These are phyloP conservation scores for Pseudocercospora musae DNA, from an alignment of 2,329 filamentous ascomycete genomes.

Conservation along the genomic window DNA sequence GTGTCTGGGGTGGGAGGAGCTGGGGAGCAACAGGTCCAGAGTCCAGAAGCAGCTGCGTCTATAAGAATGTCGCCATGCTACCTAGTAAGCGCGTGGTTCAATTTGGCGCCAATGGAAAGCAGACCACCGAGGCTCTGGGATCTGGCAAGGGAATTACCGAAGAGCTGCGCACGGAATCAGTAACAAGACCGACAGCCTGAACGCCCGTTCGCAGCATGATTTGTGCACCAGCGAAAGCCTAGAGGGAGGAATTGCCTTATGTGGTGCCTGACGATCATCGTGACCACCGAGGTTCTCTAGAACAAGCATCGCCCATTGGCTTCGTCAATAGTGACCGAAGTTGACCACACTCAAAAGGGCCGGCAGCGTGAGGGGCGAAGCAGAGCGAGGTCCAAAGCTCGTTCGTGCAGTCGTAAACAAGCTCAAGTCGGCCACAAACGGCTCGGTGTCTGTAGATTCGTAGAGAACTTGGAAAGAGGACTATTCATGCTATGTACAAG, in stretches of 20 bases:
- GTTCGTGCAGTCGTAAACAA: constrained; percentile 4
- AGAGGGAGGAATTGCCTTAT: too few relatives aligned
- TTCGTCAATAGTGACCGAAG: not conserved
- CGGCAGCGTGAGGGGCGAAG: constrained; percentile 1
- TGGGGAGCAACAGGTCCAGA: not conserved
- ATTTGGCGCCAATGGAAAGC: not conserved
- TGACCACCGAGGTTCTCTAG: not conserved
- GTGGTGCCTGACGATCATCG: constrained; percentile 2
- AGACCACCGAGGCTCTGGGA: constrained; percentile 4
- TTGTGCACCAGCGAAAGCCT: too few relatives aligned
- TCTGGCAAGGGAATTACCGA: not conserved
- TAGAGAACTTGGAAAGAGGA: not conserved
- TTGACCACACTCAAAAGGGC: not conserved
- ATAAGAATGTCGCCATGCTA: not conserved
- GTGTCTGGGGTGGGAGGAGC: not conserved
- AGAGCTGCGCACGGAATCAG: not conserved
- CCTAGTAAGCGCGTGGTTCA: not conserved
- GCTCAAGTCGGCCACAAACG: not conserved
- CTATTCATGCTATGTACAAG: not conserved
- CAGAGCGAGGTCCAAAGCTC: not conserved
- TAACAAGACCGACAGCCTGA: not conserved
- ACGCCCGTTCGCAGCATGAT: not conserved
- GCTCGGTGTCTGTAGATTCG: not conserved
- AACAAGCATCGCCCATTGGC: not conserved
- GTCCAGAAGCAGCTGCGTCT: not conserved